Evolutionary conservation across 352 stramenopile genomes (phyloP).

Genomic region (Phytophthora capsici): DNA sequence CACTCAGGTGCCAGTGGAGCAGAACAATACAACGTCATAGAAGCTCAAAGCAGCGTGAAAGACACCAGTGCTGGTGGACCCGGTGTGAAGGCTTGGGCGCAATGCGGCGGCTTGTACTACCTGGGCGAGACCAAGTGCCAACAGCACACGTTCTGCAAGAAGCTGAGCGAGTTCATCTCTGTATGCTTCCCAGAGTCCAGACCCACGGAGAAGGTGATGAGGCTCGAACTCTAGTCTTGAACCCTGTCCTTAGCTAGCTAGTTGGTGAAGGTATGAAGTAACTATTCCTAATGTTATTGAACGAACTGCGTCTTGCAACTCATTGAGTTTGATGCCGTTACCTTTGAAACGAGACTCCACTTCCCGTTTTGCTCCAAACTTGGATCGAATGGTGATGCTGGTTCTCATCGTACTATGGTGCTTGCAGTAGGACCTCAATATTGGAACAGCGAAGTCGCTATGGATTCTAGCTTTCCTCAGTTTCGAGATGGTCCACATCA

Average conservation of each 20-base stretch:
- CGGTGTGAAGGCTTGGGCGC: conserved; percentile 32
- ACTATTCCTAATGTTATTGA: conserved; percentile 41
- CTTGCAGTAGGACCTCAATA: too few relatives aligned
- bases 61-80: conserved; percentile 4
- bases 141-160: conserved; percentile 34
- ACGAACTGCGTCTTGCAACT: conserved; percentile 1
- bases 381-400: background rate
- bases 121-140: conserved; percentile 34
- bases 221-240: conserved; percentile 29
- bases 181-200: conserved; percentile 39
- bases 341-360: background rate
- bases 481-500: too few relatives aligned
- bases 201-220: conserved; percentile 33
- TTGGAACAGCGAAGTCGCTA: background rate
- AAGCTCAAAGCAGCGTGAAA: conserved; percentile 2
- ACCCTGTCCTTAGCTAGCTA: background rate
- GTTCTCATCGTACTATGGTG: conserved; percentile 6
- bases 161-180: conserved; percentile 41
- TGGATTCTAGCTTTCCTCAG: too few relatives aligned
- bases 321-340: conserved; percentile 4
- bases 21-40: conserved; percentile 1
- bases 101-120: conserved; percentile 40
- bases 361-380: conserved; percentile 16
- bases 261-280: conserved; percentile 31
- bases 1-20: conserved; percentile 5